Base-by-base conservation (phyloP, 1,284 basidiomycete genomes). In the Ganoderma leucocontextum region DNA sequence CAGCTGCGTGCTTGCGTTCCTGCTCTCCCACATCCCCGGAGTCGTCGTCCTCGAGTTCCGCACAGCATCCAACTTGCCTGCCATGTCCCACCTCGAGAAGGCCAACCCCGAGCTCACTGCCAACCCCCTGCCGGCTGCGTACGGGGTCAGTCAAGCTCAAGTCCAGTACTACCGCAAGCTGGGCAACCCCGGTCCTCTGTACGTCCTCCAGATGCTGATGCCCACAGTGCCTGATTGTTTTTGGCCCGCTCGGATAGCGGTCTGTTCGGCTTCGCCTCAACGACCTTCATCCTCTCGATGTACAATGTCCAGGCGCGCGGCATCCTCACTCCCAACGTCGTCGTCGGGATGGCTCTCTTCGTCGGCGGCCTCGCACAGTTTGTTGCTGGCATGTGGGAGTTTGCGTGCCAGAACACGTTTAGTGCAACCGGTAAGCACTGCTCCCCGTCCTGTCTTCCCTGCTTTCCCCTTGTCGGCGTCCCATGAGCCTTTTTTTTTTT, bases 301-400 rank as follows among this genome's bases (percentile, higher is more conserved):
- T 90, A 86, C 84, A 93, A 91, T 76, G 81, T 86, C 52, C 76
- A 83, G 64, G 80, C 89, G 47, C 83, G 88, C 25, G 80, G 81
- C 19, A 81, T 93, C 66, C 73, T 76, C 29, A 78, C 78, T 2
- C 86, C 91, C 39, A 96, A 96, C 76, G 88, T 92, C 64, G 88
- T 97, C 70, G 86, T 96, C 66, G 95, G 94, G 71, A 93, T 96
- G 89, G 93, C 94, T 8, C 79, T 94, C 70, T 92, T 88, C 78
- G 89, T 87, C 70, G 96, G 96, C 67, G 97, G 97, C 70, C 86
- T 97, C 29, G 88, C 87, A 9, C 97, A 93, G 78, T 82, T 93
- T 72, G 75, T 91, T 35, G 91, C 91, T 10, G 91, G 91, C 53
- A 91, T 92, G 90, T 93, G 91, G 91, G 90, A 91, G 79, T 95